These are phyloP conservation scores for Alternaria arbusti DNA, from an alignment of 2,329 filamentous ascomycete genomes.

Conservation along the genomic window DNA sequence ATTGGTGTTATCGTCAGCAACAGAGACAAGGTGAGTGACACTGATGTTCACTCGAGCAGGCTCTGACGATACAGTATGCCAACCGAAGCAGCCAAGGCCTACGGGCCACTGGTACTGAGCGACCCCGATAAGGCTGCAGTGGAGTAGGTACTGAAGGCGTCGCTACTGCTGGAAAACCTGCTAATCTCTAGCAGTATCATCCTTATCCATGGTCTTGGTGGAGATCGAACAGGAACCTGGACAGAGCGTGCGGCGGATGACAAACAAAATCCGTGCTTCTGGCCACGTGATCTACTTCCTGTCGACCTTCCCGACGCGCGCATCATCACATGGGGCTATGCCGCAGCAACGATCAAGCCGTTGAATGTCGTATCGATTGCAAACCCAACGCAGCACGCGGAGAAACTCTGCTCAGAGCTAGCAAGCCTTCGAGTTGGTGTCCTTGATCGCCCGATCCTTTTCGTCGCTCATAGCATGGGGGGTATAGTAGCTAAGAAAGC, in stretches of 20 bases:
- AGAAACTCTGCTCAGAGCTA: neutral
- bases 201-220: neutral
- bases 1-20: neutral
- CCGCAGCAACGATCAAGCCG: neutral
- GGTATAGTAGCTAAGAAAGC: neutral
- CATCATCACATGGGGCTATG: neutral
- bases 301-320: neutral
- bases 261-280: neutral
- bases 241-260: neutral
- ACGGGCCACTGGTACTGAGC: neutral
- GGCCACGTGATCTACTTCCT: neutral
- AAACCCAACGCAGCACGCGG: neutral
- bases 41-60: neutral
- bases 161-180: neutral
- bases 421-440: neutral
- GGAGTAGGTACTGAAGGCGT: neutral
- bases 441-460: neutral
- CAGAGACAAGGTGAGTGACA: neutral
- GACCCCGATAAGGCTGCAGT: neutral
- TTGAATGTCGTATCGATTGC: neutral
- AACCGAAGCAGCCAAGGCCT: neutral
- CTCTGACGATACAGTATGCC: neutral
- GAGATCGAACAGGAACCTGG: neutral
- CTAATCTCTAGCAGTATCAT: neutral
- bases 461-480: neutral